Evolutionary conservation across 495 filamentous ascomycete genomes (phyloP).

Genomic region (Baudoinia panamericana): DNA sequence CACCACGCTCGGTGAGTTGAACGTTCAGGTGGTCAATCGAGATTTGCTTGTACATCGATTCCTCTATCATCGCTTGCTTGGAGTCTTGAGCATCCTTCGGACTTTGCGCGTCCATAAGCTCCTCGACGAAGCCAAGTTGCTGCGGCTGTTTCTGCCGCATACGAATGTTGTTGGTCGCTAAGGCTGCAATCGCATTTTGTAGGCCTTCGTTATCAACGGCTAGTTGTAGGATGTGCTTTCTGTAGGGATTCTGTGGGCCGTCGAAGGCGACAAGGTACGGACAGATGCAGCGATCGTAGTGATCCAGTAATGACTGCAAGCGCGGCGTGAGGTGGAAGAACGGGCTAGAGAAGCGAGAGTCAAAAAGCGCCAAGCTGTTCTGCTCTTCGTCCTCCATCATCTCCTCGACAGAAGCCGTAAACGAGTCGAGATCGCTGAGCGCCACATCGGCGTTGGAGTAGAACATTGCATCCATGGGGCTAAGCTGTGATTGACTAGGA

Average conservation of each 20-base stretch:
- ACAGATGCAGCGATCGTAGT: slow-evolving; percentile 81
- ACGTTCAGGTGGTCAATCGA: slow-evolving; percentile 74
- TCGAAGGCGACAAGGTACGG: slow-evolving; percentile 87
- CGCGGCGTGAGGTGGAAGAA: slow-evolving; percentile 36
- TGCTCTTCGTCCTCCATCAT: slow-evolving; percentile 6
- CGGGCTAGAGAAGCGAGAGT: slow-evolving; percentile 13
- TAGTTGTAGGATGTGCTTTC: slow-evolving; percentile 68
- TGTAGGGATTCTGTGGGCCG: slow-evolving; percentile 68
- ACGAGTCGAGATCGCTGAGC: slow-evolving; percentile 1
- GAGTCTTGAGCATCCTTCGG: not conserved
- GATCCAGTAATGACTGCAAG: slow-evolving; percentile 51
- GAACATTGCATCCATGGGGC: slow-evolving; percentile 5
- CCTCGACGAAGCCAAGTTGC: slow-evolving; percentile 20
- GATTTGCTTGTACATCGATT: slow-evolving; percentile 64
- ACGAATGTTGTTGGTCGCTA: slow-evolving; percentile 70
- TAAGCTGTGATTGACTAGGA: slow-evolving; percentile 1
- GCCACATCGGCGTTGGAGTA: not conserved
- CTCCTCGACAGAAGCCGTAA: not conserved
- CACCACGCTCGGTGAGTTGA: slow-evolving; percentile 60
- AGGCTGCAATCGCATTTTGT: slow-evolving; percentile 82
- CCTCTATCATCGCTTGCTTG: slow-evolving; percentile 44
- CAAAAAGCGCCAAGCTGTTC: slow-evolving; percentile 4
- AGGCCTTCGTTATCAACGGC: slow-evolving; percentile 67
- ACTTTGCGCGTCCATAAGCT: slow-evolving; percentile 11
- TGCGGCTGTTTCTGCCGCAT: slow-evolving; percentile 25